Evolutionary conservation across 1,284 basidiomycete species (phyloP).

Genomic region (Dichomitus squalens): DNA sequence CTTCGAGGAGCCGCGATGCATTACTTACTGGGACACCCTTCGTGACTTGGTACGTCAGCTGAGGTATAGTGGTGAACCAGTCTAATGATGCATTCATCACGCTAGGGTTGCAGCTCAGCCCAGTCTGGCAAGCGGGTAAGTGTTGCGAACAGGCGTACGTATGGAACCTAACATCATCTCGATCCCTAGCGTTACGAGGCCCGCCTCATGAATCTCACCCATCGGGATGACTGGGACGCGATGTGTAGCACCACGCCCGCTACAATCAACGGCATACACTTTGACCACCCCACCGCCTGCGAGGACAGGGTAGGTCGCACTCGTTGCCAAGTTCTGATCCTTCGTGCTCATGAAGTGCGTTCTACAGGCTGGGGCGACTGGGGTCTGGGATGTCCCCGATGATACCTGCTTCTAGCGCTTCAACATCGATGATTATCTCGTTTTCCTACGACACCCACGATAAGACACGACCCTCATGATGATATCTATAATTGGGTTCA

Average conservation of each 20-base stretch:
- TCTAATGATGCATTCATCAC: background rate
- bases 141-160: background rate
- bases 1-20: slow-evolving; percentile 26
- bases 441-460: background rate
- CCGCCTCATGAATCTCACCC: slow-evolving; percentile 10
- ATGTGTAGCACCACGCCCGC: slow-evolving; percentile 23
- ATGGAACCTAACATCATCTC: background rate
- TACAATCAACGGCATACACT: slow-evolving; percentile 10
- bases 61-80: background rate
- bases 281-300: slow-evolving; percentile 12
- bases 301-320: slow-evolving; percentile 14
- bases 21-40: slow-evolving; percentile 18
- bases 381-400: slow-evolving; percentile 16
- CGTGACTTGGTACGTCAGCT: slow-evolving; percentile 16
- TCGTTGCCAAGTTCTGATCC: background rate
- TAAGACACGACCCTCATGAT: background rate
- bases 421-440: background rate
- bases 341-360: background rate
- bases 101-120: slow-evolving; percentile 15
- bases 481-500: background rate
- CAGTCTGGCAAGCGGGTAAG: slow-evolving; percentile 2
- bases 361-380: slow-evolving; percentile 19
- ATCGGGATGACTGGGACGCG: slow-evolving; percentile 10
- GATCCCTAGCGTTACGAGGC: slow-evolving; percentile 13
- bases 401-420: background rate